These are phyloP conservation scores for Arbutus unedo DNA, from an alignment of 148 eudicot genomes.

Conservation along the genomic window DNA sequence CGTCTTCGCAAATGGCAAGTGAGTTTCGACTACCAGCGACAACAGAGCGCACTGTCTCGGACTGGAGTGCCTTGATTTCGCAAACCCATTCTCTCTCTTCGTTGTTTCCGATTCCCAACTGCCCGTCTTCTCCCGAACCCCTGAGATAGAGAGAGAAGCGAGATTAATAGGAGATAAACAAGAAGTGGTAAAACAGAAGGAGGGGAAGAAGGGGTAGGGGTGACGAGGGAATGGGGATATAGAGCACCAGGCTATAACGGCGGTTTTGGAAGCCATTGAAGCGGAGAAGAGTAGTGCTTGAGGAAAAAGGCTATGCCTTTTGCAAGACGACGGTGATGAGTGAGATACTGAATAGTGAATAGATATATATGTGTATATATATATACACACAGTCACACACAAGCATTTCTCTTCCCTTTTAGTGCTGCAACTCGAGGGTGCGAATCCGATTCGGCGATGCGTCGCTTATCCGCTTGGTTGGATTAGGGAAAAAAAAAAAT, in stretches of 20 bases:
- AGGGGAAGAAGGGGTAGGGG: background rate
- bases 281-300: background rate
- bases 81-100: conserved; percentile 87
- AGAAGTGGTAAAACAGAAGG: background rate
- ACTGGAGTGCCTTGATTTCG: conserved; percentile 47
- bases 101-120: conserved; percentile 75
- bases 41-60: conserved; percentile 50
- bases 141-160: conserved; percentile 26
- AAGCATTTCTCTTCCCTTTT: background rate
- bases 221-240: background rate
- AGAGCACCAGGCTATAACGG: conserved; percentile 68
- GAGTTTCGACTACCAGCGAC: conserved; percentile 98
- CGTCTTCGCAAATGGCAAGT: conserved; percentile 84
- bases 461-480: conserved; percentile 7
- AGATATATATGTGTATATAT: background rate
- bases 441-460: conserved; percentile 26
- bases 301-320: background rate
- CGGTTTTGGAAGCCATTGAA: conserved; percentile 39
- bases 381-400: background rate
- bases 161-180: background rate
- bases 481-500: background rate
- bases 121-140: conserved; percentile 99
- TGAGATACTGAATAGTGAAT: no score
- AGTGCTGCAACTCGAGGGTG: conserved; percentile 4
- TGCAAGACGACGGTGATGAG: conserved; percentile 11